Base-by-base conservation (phyloP, 2,329 filamentous ascomycete genomes). In the Tolypocladium nubicola region DNA sequence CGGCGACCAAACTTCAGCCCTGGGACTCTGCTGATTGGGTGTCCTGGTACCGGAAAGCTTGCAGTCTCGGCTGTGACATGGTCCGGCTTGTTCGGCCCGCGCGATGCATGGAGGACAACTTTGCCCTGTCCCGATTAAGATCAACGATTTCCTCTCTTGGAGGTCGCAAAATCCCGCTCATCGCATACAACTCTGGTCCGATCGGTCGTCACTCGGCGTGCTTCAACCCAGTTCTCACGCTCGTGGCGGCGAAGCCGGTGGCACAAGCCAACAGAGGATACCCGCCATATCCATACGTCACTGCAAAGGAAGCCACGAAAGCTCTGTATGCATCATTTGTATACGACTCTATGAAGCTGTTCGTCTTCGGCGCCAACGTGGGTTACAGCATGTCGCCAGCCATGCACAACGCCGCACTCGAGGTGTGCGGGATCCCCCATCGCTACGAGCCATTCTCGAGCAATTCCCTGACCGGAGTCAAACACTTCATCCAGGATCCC, bases 351-450 rank as follows among this genome's bases (percentile, higher is more conserved):
- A 83, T 91, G 76, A 83, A 85, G 54, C 83, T 89, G 56, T 88
- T 87, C 62, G 85, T 91, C 39, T 82, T 90, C 54, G 88, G 88
- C n/a, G 84, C 82, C 56, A 85, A 85, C 57, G 83, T 88, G 11
- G 81, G 79, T 54, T 89, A 88, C 72, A 90, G 85, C 66, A 69
- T 91, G 57, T 90, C 88, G 0, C 88, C 88, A 1, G 84, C 85
- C 8, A 91, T 91, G 87, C 88, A 92, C 68, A 88, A 85, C 56
- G 78, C 85, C 7, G 88, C 87, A 0, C 83, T 88, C 58, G 75
- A 78, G 55, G 80, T 79, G 1, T 87, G 83, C 61, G 88, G 87
- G 0, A 82, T 91, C 67, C 84, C 83, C 0, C 88, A 91, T 63
- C 70, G 77, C 7, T 90, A 89, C 66, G 72, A 76, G n/a, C 82